These are phyloP conservation scores for Besnoitia besnoiti DNA, from an alignment of 169 alveolate species.

Conservation along the genomic window DNA sequence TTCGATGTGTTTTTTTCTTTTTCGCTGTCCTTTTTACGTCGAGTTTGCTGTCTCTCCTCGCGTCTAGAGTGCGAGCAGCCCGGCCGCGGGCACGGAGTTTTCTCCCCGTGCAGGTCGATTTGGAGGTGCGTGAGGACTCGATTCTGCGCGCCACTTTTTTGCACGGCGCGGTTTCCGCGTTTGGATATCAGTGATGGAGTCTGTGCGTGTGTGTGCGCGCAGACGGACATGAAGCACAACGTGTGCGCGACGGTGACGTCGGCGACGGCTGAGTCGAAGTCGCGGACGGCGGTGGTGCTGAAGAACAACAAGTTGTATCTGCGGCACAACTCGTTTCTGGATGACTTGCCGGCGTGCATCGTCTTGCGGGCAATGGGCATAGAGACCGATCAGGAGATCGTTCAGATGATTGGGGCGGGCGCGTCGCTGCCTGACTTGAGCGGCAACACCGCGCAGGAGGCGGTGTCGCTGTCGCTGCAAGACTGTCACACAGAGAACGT, in stretches of 20 bases:
- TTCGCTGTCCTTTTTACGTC: too few relatives aligned
- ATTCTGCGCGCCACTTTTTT: neutral
- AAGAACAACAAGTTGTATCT: constrained; percentile 93
- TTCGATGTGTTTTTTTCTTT: neutral
- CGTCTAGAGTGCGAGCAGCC: too few relatives aligned
- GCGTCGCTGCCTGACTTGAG: constrained; percentile 42
- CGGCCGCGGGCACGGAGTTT: too few relatives aligned
- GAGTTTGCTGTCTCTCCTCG: too few relatives aligned
- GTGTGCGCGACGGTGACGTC: constrained; percentile 96
- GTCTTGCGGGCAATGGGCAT: constrained; percentile 98
- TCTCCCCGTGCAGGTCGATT: neutral
- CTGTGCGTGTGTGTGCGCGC: constrained; percentile 2
- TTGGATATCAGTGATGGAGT: neutral
- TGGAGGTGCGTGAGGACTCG: neutral
- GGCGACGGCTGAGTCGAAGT: constrained; percentile 96
- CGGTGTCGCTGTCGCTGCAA: constrained; percentile 57
- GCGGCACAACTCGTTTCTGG: constrained; percentile 94
- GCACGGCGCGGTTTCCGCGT: neutral
- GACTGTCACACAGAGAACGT: constrained; percentile 74
- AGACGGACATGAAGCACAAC: constrained; percentile 91
- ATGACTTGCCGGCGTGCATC: constrained; percentile 96
- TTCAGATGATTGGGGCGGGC: constrained; percentile 92
- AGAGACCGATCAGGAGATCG: constrained; percentile 97
- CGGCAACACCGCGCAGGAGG: constrained; percentile 47
- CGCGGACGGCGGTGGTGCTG: constrained; percentile 94